Percentiles rank a stretch among this genome's conserved stretches.
These are phyloP conservation scores for Tetradesmus obliquus DNA, from an alignment of 139 green algal genomes.

Conservation along the genomic window DNA sequence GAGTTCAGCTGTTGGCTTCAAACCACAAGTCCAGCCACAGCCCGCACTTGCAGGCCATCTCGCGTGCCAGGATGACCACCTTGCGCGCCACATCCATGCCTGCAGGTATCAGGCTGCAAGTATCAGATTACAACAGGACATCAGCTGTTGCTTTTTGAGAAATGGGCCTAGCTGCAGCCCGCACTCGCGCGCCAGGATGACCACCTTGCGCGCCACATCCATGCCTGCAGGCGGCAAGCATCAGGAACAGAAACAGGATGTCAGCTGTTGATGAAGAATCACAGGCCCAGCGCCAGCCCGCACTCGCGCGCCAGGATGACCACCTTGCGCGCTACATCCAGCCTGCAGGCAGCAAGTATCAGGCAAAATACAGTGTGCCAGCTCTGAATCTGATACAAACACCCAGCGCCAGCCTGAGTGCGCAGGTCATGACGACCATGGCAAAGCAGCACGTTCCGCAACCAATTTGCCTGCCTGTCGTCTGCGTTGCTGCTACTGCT, in stretches of 20 bases:
- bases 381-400: conserved; percentile 40
- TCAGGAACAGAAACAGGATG: background rate
- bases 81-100: conserved; percentile 97
- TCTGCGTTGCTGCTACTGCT: too few species aligned
- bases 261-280: too few species aligned
- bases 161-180: conserved; percentile 82
- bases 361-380: too few species aligned
- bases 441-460: too few species aligned
- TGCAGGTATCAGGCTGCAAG: background rate
- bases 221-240: conserved; percentile 68
- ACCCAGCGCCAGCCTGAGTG: conserved; percentile 77
- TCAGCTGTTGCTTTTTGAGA: too few species aligned
- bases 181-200: conserved; percentile 93
- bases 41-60: too few species aligned
- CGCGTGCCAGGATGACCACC: conserved; percentile 90
- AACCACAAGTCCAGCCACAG: conserved; percentile 79
- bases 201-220: conserved; percentile 97
- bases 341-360: conserved; percentile 48
- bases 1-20: too few species aligned
- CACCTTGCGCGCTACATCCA: conserved; percentile 97
- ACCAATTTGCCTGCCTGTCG: too few species aligned
- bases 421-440: conserved; percentile 87
- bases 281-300: conserved; percentile 79
- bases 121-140: too few species aligned
- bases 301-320: conserved; percentile 88